Evolutionary conservation across 2,329 filamentous ascomycete genomes (phyloP).

Genomic region (Dothistroma septosporum): DNA sequence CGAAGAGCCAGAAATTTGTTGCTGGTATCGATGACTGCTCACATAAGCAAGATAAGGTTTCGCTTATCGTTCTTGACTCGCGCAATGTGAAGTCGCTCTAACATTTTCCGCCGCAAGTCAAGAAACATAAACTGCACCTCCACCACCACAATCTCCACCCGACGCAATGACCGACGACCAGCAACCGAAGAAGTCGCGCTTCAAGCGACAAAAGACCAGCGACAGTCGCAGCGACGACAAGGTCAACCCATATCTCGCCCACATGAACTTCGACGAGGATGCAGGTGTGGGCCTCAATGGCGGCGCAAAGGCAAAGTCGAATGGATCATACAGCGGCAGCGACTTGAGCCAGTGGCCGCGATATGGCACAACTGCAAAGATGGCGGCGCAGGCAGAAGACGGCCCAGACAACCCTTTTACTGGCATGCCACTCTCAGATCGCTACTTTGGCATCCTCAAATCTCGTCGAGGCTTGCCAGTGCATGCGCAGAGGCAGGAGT

Average conservation of each 20-base stretch:
- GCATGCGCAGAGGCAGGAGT: slow-evolving; percentile 86
- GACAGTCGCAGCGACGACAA: slow-evolving; percentile 54
- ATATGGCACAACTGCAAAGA: slow-evolving; percentile 72
- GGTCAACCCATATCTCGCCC: slow-evolving; percentile 85
- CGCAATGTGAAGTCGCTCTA: neutral
- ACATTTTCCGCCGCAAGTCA: neutral
- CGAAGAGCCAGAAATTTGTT: too few relatives aligned
- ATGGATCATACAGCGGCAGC: slow-evolving; percentile 15
- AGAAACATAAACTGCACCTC: neutral
- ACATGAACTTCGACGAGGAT: slow-evolving; percentile 61
- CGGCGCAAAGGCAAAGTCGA: slow-evolving; percentile 30
- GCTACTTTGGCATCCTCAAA: slow-evolving; percentile 88
- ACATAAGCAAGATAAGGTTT: neutral
- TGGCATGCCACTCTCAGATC: slow-evolving; percentile 66
- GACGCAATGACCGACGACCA: slow-evolving; percentile 44
- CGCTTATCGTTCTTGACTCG: neutral
- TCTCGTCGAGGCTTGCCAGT: slow-evolving; percentile 82
- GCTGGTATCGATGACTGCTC: too few relatives aligned
- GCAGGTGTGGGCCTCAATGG: slow-evolving; percentile 24
- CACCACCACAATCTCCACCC: neutral
- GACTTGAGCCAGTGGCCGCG: slow-evolving; percentile 63
- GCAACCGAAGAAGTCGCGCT: slow-evolving; percentile 28
- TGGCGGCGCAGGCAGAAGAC: slow-evolving; percentile 73
- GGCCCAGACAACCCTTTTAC: slow-evolving; percentile 83
- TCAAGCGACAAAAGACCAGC: slow-evolving; percentile 52